Evolutionary conservation across 2,329 filamentous ascomycete genomes (phyloP).

Genomic region (Paraphoma sp.): DNA sequence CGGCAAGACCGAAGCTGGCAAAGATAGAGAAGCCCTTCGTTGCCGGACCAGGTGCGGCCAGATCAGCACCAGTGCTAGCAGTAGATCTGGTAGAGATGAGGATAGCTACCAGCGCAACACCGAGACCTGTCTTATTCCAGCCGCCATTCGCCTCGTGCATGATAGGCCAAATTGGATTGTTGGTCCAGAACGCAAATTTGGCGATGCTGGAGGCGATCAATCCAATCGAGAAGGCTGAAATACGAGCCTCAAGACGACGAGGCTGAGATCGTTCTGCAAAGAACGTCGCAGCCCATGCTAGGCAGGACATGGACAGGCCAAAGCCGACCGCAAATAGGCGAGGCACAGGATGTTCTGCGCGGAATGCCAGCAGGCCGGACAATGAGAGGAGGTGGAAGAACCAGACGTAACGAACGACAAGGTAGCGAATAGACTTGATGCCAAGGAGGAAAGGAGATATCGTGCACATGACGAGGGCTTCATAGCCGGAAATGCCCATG

Average conservation of each 20-base stretch:
- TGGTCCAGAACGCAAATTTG: slow-evolving; percentile 93
- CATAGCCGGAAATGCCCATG: slow-evolving; percentile 98
- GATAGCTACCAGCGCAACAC: slow-evolving; percentile 76
- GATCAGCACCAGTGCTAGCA: slow-evolving; percentile 53
- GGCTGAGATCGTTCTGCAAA: slow-evolving; percentile 78
- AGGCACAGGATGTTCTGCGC: slow-evolving; percentile 72
- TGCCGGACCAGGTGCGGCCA: slow-evolving; percentile 57
- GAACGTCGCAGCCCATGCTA: slow-evolving; percentile 84
- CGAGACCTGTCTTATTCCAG: slow-evolving; percentile 84
- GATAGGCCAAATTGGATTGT: slow-evolving; percentile 96
- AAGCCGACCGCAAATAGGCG: slow-evolving; percentile 84
- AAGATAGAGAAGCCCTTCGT: slow-evolving; percentile 73
- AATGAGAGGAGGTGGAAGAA: slow-evolving; percentile 79
- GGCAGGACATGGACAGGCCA: slow-evolving; percentile 77
- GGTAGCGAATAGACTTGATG: slow-evolving; percentile 70
- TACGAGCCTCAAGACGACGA: slow-evolving; percentile 78
- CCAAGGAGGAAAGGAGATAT: slow-evolving; percentile 81
- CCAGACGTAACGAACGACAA: slow-evolving; percentile 73
- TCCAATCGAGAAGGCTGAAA: slow-evolving; percentile 81
- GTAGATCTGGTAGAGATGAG: slow-evolving; percentile 75
- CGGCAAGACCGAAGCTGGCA: slow-evolving; percentile 79
- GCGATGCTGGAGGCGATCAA: slow-evolving; percentile 84
- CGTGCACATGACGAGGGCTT: slow-evolving; percentile 85
- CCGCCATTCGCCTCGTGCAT: slow-evolving; percentile 90
- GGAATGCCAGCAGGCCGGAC: slow-evolving; percentile 78